Percentiles rank a stretch among this genome's conserved stretches.
Evolutionary conservation across 225 moss, liverwort and hornwort species (phyloP).

Genomic region (Polytrichum commune): DNA sequence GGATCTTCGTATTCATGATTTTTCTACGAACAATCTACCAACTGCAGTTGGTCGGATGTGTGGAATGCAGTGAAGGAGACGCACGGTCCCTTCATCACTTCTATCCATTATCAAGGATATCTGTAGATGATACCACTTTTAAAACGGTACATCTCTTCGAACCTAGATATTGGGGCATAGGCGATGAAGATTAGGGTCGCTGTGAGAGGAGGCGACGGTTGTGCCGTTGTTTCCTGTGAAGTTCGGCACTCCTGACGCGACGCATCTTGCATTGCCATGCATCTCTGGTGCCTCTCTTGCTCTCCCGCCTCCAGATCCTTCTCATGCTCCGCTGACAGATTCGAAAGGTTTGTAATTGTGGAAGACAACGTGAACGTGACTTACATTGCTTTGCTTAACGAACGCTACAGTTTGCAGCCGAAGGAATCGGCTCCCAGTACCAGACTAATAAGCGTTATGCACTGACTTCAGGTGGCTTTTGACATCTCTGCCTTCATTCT

Average conservation of each 20-base stretch:
- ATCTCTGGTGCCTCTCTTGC: neutral
- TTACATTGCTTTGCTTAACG: neutral
- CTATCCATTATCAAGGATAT: too few species aligned
- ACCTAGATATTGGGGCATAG: too few species aligned
- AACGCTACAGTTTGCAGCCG: neutral
- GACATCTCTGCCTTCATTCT: neutral
- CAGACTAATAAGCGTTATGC: neutral
- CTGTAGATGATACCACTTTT: too few species aligned
- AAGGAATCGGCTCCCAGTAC: neutral
- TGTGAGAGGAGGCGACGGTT: neutral
- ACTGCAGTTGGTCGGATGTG: too few species aligned
- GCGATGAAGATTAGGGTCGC: too few species aligned
- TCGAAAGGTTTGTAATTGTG: neutral
- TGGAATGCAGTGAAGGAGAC: too few species aligned
- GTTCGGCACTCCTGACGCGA: neutral
- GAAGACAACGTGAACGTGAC: neutral
- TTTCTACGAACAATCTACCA: too few species aligned
- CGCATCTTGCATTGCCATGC: neutral
- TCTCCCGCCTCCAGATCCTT: slow-evolving; percentile 5
- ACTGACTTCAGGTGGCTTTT: neutral
- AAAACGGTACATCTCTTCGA: too few species aligned
- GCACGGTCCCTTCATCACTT: too few species aligned
- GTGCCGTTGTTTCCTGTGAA: neutral
- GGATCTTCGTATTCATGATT: too few species aligned
- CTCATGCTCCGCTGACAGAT: neutral